A percentile compares a stretch with the other conserved stretches of the same genome.
These are phyloP conservation scores for Helotiales sp. DNA, from an alignment of 2,329 filamentous ascomycete species.

Conservation along the genomic window DNA sequence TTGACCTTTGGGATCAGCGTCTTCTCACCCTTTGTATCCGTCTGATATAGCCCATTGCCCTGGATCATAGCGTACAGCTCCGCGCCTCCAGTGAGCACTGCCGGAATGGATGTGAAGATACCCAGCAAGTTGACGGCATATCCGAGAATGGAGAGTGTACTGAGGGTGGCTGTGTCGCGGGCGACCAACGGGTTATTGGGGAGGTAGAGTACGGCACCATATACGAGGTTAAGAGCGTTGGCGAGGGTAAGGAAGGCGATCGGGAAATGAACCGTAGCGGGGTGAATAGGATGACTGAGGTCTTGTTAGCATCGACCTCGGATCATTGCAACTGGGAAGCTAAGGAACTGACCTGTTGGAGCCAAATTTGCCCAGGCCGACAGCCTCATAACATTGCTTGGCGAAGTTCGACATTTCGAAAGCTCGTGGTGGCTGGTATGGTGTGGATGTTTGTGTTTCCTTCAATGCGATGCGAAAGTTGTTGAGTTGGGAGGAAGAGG, in stretches of 20 bases:
- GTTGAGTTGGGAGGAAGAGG: too few species aligned
- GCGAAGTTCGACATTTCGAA: too few species aligned
- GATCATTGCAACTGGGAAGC: too few species aligned
- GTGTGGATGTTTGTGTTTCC: too few species aligned
- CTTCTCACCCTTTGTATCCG: too few species aligned
- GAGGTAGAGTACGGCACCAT: background rate
- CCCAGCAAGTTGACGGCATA: conserved; percentile 13
- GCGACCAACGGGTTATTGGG: background rate
- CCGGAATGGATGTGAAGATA: conserved; percentile 17
- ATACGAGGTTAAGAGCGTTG: conserved; percentile 5
- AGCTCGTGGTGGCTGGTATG: too few species aligned
- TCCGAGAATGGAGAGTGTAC: conserved; percentile 10
- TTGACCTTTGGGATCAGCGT: too few species aligned
- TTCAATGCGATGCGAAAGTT: too few species aligned
- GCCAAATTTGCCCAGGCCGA: too few species aligned
- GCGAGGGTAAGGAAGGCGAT: conserved; percentile 15
- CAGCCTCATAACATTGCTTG: too few species aligned
- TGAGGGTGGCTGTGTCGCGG: too few species aligned
- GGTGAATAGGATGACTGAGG: conserved; percentile 14
- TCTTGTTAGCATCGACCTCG: background rate
- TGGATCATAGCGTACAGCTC: conserved; percentile 15
- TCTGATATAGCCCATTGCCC: conserved; percentile 8
- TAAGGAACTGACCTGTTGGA: too few species aligned
- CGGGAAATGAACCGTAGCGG: conserved; percentile 19
- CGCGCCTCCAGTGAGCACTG: conserved; percentile 12